phyloP scores from a whole-genome alignment of 108 stramenopile genomes.

The Nannochloropsis gaditana region DNA sequence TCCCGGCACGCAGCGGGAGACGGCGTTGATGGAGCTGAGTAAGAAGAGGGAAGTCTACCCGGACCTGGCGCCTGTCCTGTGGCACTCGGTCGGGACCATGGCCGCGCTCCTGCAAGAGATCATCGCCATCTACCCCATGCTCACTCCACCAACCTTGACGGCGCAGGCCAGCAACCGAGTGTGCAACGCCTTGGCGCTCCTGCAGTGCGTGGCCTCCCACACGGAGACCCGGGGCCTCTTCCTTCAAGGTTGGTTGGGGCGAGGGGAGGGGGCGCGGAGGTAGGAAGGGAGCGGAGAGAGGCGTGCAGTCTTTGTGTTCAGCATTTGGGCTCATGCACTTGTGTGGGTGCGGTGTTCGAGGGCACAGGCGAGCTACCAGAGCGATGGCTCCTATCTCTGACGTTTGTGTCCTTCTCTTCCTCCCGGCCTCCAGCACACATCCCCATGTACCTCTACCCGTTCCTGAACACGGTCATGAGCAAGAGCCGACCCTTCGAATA shows the following conservation, averaged over 20 bases:
- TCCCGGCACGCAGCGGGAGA: constrained; percentile 64
- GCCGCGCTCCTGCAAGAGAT: constrained; percentile 89
- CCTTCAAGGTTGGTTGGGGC: constrained; percentile 45
- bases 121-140: constrained; percentile 89
- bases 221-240: constrained; percentile 86
- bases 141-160: constrained; percentile 92
- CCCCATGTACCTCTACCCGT: constrained; percentile 96
- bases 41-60: constrained; percentile 92
- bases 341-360: not conserved
- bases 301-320: not conserved
- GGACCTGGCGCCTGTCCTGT: constrained; percentile 83
- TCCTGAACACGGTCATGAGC: constrained; percentile 83
- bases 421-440: constrained; percentile 69
- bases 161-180: constrained; percentile 91
- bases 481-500: constrained; percentile 96
- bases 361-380: not conserved
- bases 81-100: constrained; percentile 64
- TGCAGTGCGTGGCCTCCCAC: constrained; percentile 98
- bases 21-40: constrained; percentile 86
- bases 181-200: constrained; percentile 95
- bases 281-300: not conserved
- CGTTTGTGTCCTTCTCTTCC: not conserved
- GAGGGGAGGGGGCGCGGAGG: constrained; percentile 5
- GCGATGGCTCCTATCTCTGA: not conserved
- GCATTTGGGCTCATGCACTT: not conserved